A percentile compares a stretch with the other conserved stretches of the same genome.
Evolutionary conservation across 1,139 yeast genomes (phyloP).

Genomic region (Wickerhamomyces sp.): DNA sequence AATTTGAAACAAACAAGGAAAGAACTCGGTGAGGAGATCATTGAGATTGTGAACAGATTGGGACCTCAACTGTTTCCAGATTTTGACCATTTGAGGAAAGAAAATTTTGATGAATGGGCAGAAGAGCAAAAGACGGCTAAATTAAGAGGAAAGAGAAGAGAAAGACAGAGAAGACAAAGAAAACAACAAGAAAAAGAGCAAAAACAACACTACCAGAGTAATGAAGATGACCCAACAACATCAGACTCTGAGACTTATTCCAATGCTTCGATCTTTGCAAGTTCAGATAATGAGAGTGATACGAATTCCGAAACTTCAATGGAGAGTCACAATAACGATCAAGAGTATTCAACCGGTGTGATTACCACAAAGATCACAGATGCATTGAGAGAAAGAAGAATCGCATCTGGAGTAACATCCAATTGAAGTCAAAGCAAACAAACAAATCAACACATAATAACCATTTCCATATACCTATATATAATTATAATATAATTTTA

Average conservation of each 20-base stretch:
- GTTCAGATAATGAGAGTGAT: constrained; percentile 22
- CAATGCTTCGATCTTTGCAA: constrained; percentile 20
- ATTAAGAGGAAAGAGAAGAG: constrained; percentile 41
- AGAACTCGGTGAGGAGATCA: constrained; percentile 52
- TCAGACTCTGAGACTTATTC: constrained; percentile 21
- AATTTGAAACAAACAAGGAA: constrained; percentile 51
- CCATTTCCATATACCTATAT: background rate
- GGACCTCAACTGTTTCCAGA: constrained; percentile 83
- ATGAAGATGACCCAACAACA: constrained; percentile 11
- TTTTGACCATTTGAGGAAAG: constrained; percentile 50
- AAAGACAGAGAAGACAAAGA: constrained; percentile 25
- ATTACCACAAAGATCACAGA: constrained; percentile 21
- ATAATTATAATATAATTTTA: constrained; percentile 1
- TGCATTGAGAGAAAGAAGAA: constrained; percentile 24
- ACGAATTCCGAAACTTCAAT: constrained; percentile 15
- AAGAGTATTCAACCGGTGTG: constrained; percentile 17
- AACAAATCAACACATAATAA: background rate
- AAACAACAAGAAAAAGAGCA: constrained; percentile 15
- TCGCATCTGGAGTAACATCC: too few relatives aligned
- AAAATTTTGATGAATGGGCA: constrained; percentile 39
- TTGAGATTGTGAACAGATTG: constrained; percentile 60
- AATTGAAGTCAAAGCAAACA: too few relatives aligned
- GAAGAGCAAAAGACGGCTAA: constrained; percentile 54
- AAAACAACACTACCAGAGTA: too few relatives aligned
- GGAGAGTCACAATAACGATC: constrained; percentile 10